phyloP scores from a whole-genome alignment of 345 rosid species.

The Corymbia maculata region DNA sequence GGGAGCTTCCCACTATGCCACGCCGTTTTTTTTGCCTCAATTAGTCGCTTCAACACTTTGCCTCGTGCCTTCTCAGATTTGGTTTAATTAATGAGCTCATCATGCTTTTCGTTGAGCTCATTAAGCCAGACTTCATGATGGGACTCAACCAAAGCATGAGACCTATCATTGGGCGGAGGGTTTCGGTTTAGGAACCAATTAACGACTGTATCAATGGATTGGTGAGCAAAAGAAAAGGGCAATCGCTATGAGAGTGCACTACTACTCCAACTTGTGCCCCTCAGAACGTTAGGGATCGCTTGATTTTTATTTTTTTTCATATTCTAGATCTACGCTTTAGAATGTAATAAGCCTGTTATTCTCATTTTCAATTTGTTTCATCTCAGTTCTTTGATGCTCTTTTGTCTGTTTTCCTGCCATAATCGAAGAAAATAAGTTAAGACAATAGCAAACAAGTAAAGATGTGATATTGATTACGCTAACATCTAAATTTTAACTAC shows the following conservation, averaged over 20 bases:
- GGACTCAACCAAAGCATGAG: not conserved
- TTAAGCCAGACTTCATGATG: not conserved
- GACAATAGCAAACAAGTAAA: not conserved
- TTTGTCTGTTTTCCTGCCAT: not conserved
- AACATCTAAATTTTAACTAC: not conserved
- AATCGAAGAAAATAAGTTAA: not conserved
- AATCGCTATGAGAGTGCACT: not conserved
- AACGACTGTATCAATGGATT: not conserved
- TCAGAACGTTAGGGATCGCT: not conserved
- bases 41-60: not conserved
- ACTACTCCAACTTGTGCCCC: not conserved
- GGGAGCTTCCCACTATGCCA: not conserved
- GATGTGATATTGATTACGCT: not conserved
- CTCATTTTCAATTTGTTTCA: not conserved
- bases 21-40: too few species aligned
- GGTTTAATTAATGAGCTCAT: not conserved
- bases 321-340: not conserved
- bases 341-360: not conserved
- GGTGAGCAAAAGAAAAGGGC: not conserved
- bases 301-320: not conserved
- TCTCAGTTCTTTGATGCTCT: not conserved
- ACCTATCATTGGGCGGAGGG: not conserved
- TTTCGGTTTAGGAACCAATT: too few species aligned
- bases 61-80: not conserved
- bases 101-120: not conserved